phyloP scores from a whole-genome alignment of 129 eudicot genomes.

The Kitagawia praeruptora region DNA sequence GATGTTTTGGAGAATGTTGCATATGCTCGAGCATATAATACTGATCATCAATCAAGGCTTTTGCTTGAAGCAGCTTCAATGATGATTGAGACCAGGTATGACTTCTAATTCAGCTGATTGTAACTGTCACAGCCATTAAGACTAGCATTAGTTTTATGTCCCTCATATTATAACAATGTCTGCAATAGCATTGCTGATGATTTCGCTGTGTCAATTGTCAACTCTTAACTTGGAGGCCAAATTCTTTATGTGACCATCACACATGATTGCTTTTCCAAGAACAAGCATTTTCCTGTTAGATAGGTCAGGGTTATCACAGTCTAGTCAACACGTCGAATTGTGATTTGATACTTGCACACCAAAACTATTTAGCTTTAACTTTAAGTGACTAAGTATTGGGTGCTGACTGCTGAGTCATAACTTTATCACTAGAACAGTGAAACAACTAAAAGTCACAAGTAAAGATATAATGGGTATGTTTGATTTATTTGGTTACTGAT shows the following conservation, averaged over 20 bases:
- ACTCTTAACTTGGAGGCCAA: not conserved
- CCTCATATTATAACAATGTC: not conserved
- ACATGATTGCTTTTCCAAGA: not conserved
- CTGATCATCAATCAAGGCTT: conserved; percentile 93
- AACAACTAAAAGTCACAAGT: not conserved
- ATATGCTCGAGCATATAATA: conserved; percentile 91
- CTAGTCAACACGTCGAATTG: not conserved
- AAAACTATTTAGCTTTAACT: not conserved
- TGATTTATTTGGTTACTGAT: not conserved
- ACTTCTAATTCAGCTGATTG: not conserved
- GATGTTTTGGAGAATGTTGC: conserved; percentile 97
- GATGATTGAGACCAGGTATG: conserved; percentile 95
- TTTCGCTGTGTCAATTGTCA: not conserved
- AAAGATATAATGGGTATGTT: not conserved
- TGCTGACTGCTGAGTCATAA: not conserved
- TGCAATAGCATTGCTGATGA: not conserved
- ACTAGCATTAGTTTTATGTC: not conserved
- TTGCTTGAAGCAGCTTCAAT: conserved; percentile 96
- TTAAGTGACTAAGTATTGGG: not conserved
- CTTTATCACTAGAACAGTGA: not conserved
- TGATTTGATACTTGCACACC: not conserved
- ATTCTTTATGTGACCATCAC: not conserved
- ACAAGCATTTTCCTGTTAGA: not conserved
- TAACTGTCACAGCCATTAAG: not conserved
- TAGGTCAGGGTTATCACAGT: not conserved